phyloP scores from a whole-genome alignment of 257 asterid species.

The Ocimum tenuiflorum region DNA sequence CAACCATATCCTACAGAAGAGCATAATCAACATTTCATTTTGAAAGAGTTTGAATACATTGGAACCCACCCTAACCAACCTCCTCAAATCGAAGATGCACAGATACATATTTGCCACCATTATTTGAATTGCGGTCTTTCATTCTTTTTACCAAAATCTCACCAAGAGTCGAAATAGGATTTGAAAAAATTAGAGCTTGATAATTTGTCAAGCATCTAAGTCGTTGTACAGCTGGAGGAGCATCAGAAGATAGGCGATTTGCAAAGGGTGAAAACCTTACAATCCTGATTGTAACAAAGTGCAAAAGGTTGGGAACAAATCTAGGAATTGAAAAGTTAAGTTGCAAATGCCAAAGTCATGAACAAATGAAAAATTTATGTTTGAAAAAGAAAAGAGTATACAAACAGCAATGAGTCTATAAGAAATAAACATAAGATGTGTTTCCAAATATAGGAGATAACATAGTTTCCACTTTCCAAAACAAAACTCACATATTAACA shows the following conservation, averaged over 20 bases:
- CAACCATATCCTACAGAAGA: constrained; percentile 90
- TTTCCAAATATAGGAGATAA: not conserved
- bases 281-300: constrained; percentile 45
- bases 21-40: constrained; percentile 14
- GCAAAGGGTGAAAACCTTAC: constrained; percentile 93
- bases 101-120: constrained; percentile 82
- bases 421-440: not conserved
- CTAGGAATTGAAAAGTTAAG: not conserved
- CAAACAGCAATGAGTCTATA: not conserved
- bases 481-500: not conserved
- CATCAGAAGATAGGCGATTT: constrained; percentile 81
- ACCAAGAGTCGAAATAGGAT: constrained; percentile 59
- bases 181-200: constrained; percentile 74
- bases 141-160: constrained; percentile 74
- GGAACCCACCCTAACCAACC: constrained; percentile 46
- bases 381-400: not conserved
- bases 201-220: constrained; percentile 92
- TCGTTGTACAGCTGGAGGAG: constrained; percentile 81
- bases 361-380: not conserved
- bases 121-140: constrained; percentile 69
- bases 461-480: not conserved
- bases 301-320: constrained; percentile 1
- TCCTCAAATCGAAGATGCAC: constrained; percentile 99
- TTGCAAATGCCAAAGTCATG: not conserved
- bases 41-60: constrained; percentile 1